Evolutionary conservation across 768 basidiomycete species (phyloP).

Genomic region (Mycena rosella): DNA sequence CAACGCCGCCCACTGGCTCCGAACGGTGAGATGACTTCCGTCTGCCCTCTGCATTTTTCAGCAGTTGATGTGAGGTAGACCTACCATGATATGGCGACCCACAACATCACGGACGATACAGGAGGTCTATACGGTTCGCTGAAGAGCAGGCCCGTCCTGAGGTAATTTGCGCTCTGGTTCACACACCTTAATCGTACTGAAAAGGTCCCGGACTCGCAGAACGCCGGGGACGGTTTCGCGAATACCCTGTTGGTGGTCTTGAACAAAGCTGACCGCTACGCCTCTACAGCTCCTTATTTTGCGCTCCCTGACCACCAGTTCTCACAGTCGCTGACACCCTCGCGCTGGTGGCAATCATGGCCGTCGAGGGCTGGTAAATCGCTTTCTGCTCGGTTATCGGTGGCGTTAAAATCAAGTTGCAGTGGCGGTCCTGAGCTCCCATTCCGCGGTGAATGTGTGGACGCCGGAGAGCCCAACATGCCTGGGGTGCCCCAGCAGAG

Average conservation of each 20-base stretch:
- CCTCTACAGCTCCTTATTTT: background rate
- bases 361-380: conserved; percentile 8
- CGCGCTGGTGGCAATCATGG: background rate
- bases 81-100: conserved; percentile 15
- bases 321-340: background rate
- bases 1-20: background rate
- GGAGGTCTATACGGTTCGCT: conserved; percentile 5
- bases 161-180: background rate
- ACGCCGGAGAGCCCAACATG: background rate
- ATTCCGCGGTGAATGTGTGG: conserved; percentile 9
- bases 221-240: background rate
- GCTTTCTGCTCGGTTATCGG: background rate
- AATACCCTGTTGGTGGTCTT: background rate
- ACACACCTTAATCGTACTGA: too few species aligned
- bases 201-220: background rate
- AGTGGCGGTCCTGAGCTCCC: conserved; percentile 7
- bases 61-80: background rate
- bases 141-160: background rate
- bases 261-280: background rate
- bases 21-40: background rate
- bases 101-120: conserved; percentile 3
- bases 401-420: too few species aligned
- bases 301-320: background rate
- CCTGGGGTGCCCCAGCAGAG: conserved; percentile 3
- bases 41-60: background rate